These are phyloP conservation scores for Solanum medicagineum DNA, from an alignment of 257 asterid species.

Conservation along the genomic window DNA sequence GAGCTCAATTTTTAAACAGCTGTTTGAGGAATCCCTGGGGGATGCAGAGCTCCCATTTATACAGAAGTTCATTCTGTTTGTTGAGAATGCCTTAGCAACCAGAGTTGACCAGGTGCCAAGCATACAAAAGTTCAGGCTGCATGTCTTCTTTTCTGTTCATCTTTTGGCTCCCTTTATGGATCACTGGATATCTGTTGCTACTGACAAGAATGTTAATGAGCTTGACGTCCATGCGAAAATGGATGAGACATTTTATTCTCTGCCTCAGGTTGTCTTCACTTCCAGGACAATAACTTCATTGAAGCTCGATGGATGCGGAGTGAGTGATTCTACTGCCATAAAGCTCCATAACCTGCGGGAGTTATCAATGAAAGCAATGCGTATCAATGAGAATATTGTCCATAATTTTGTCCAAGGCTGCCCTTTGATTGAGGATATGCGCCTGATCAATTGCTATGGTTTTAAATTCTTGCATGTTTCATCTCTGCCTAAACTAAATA, in stretches of 20 bases:
- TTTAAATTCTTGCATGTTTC: conserved; percentile 6
- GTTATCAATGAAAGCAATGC: conserved; percentile 17
- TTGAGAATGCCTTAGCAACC: conserved; percentile 11
- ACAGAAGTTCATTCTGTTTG: conserved; percentile 14
- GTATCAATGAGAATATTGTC: neutral
- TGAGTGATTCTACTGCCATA: neutral
- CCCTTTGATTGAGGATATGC: conserved; percentile 37
- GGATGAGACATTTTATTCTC: neutral
- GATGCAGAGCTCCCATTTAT: conserved; percentile 1
- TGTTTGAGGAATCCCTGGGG: neutral
- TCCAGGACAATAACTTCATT: conserved; percentile 20
- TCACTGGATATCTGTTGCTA: conserved; percentile 18
- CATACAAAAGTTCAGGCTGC: conserved; percentile 24
- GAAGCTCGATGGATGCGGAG: conserved; percentile 9
- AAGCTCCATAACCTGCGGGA: conserved; percentile 18
- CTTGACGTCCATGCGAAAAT: conserved; percentile 12
- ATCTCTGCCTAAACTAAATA: conserved; percentile 19
- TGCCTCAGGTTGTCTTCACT: neutral
- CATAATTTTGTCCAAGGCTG: conserved; percentile 18
- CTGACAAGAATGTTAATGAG: conserved; percentile 30
- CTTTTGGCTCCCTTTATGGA: neutral
- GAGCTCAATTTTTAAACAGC: neutral
- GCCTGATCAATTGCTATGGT: conserved; percentile 17
- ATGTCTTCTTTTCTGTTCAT: neutral
- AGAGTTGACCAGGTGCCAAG: conserved; percentile 17